These are phyloP conservation scores for Globisporangium spinosum DNA, from an alignment of 352 stramenopile genomes.

Conservation along the genomic window DNA sequence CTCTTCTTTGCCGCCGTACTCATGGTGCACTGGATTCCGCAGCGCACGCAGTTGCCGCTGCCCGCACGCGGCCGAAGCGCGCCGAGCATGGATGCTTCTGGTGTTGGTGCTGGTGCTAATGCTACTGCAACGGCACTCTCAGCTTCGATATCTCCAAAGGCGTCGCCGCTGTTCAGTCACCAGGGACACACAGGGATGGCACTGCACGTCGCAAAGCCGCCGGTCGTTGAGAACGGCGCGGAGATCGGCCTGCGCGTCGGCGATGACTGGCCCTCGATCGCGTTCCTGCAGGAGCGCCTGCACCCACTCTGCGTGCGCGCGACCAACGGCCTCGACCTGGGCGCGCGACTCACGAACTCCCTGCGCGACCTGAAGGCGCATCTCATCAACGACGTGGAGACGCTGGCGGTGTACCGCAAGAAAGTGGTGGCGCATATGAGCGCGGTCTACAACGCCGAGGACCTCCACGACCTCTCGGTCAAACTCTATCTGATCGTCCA, in stretches of 20 bases:
- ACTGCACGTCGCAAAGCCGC: not conserved
- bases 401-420: slow-evolving; percentile 42
- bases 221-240: slow-evolving; percentile 47
- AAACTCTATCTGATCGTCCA: slow-evolving; percentile 68
- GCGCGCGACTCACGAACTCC: slow-evolving; percentile 54
- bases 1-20: slow-evolving; percentile 67
- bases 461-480: slow-evolving; percentile 29
- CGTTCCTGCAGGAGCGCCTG: slow-evolving; percentile 53
- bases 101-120: not conserved
- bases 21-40: slow-evolving; percentile 76
- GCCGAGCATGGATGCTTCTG: not conserved
- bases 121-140: not conserved
- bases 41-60: slow-evolving; percentile 38
- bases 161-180: not conserved
- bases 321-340: slow-evolving; percentile 62
- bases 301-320: slow-evolving; percentile 45
- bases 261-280: slow-evolving; percentile 46
- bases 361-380: slow-evolving; percentile 74
- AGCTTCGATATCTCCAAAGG: not conserved
- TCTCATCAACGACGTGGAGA: slow-evolving; percentile 71
- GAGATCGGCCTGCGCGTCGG: slow-evolving; percentile 35
- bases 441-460: slow-evolving; percentile 18
- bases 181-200: not conserved
- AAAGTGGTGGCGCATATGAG: slow-evolving; percentile 38
- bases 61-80: slow-evolving; percentile 20